Evolutionary conservation across 805 yeast species (phyloP).

Genomic region (Wickerhamomyces strasburgensis): DNA sequence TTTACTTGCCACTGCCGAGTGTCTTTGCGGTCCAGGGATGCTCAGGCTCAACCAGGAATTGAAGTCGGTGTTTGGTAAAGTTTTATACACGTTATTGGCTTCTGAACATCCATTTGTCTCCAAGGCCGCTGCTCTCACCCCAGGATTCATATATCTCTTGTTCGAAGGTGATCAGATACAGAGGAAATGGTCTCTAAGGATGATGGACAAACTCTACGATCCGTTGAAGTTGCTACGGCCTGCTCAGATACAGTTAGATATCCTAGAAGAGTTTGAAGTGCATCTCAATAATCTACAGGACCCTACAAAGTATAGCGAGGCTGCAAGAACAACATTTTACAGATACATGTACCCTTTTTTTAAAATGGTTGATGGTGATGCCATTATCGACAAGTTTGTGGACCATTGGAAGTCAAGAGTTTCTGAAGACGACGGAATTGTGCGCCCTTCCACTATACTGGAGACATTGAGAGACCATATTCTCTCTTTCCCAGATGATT

Average conservation of each 20-base stretch:
- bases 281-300: slow-evolving; percentile 52
- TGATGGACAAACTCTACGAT: slow-evolving; percentile 20
- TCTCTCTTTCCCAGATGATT: slow-evolving; percentile 42
- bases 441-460: slow-evolving; percentile 29
- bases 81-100: slow-evolving; percentile 29
- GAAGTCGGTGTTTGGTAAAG: slow-evolving; percentile 32
- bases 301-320: slow-evolving; percentile 41
- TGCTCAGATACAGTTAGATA: slow-evolving; percentile 29
- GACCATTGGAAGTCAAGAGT: slow-evolving; percentile 23
- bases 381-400: slow-evolving; percentile 28
- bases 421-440: slow-evolving; percentile 23
- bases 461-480: slow-evolving; percentile 45
- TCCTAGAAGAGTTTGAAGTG: slow-evolving; percentile 50
- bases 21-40: slow-evolving; percentile 48
- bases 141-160: slow-evolving; percentile 51
- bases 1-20: slow-evolving; percentile 36
- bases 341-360: slow-evolving; percentile 33
- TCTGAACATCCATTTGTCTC: slow-evolving; percentile 26
- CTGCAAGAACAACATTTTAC: slow-evolving; percentile 45
- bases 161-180: slow-evolving; percentile 49
- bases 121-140: slow-evolving; percentile 26
- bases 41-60: slow-evolving; percentile 35
- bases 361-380: slow-evolving; percentile 29
- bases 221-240: slow-evolving; percentile 13
- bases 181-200: slow-evolving; percentile 42